Evolutionary conservation across 768 basidiomycete species (phyloP).

Genomic region (Hygrocybe coccinea): DNA sequence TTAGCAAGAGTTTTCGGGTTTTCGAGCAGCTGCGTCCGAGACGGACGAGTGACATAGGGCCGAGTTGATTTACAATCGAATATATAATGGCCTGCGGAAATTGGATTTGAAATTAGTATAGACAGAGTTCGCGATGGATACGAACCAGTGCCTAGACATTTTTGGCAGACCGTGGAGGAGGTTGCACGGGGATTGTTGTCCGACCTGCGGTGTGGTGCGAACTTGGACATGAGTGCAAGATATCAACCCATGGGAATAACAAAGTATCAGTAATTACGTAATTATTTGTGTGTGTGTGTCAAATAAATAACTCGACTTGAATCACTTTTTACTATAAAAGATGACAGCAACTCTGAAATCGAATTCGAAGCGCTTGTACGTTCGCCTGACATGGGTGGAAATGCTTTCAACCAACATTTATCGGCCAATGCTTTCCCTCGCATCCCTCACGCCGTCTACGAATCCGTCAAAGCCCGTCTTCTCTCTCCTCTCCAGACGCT

Average conservation of each 20-base stretch:
- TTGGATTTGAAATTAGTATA: slow-evolving; percentile 5
- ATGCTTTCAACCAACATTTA: slow-evolving; percentile 51
- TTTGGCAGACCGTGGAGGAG: slow-evolving; percentile 72
- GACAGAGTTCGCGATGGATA: background rate
- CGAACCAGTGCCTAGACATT: slow-evolving; percentile 67
- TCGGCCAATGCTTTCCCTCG: slow-evolving; percentile 51
- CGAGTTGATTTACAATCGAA: slow-evolving; percentile 81
- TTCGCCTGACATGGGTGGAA: slow-evolving; percentile 60
- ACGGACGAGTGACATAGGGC: slow-evolving; percentile 86
- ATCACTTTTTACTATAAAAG: background rate
- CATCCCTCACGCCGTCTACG: slow-evolving; percentile 53
- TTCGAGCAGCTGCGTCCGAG: slow-evolving; percentile 79
- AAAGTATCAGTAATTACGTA: background rate
- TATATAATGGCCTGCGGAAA: slow-evolving; percentile 67
- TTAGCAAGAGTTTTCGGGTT: slow-evolving; percentile 67
- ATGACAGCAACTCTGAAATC: background rate
- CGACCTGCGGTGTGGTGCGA: slow-evolving; percentile 65
- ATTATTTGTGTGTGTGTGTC: too few species aligned
- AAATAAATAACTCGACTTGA: too few species aligned
- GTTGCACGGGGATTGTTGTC: slow-evolving; percentile 60
- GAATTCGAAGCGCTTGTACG: too few species aligned
- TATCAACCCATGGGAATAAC: background rate
- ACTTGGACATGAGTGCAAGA: slow-evolving; percentile 60
- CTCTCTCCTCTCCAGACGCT: slow-evolving; percentile 38
- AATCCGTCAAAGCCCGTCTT: slow-evolving; percentile 44